A percentile compares a stretch with the other conserved stretches of the same genome.
Conservation (phyloP, 2,329 filamentous ascomycete species). For the Ophiognomonia clavigignenti-juglandacearum region DNA sequence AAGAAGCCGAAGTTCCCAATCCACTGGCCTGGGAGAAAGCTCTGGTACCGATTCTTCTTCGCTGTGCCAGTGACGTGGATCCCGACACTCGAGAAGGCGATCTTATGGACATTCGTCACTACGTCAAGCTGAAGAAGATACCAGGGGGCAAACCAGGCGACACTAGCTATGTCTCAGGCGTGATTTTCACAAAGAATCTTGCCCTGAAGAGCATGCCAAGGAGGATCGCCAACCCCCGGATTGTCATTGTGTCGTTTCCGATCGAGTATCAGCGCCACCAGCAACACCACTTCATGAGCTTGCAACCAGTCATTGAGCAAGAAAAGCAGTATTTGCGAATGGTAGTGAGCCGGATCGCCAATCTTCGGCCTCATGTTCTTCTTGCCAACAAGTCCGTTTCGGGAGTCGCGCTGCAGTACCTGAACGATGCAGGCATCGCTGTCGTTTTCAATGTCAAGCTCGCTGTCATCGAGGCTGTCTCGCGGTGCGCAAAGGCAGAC, state of each 20-base stretch:
- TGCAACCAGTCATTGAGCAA: constrained; percentile 94
- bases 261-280: constrained; percentile 94
- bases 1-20: constrained; percentile 70
- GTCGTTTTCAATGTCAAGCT: constrained; percentile 96
- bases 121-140: constrained; percentile 96
- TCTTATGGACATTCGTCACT: constrained; percentile 95
- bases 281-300: constrained; percentile 89
- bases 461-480: constrained; percentile 91
- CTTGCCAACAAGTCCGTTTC: constrained; percentile 93
- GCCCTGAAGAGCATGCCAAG: constrained; percentile 95
- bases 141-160: constrained; percentile 85
- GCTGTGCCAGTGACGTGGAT: constrained; percentile 89
- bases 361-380: constrained; percentile 76
- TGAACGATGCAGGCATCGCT: constrained; percentile 83
- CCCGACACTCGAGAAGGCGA: constrained; percentile 87
- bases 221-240: constrained; percentile 75
- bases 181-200: constrained; percentile 96
- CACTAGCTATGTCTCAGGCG: constrained; percentile 92
- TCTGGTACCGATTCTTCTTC: constrained; percentile 81
- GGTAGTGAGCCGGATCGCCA: constrained; percentile 85
- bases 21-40: constrained; percentile 81
- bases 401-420: constrained; percentile 80
- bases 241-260: constrained; percentile 89
- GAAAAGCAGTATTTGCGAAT: constrained; percentile 91
- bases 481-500: constrained; percentile 83